Conservation (phyloP, 148 eudicot species). For the Nepenthes gracilis region DNA sequence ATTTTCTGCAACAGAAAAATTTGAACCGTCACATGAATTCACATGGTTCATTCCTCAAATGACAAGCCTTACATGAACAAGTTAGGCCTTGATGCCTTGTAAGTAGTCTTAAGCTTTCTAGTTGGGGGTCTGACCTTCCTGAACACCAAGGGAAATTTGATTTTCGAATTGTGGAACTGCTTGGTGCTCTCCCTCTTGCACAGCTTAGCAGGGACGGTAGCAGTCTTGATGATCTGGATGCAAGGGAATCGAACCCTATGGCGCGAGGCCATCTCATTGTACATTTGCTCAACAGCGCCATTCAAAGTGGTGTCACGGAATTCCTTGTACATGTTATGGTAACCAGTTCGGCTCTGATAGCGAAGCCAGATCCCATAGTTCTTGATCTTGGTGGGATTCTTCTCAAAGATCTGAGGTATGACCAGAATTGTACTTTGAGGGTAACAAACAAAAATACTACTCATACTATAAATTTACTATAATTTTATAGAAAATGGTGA, state of each 20-base stretch:
- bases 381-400: slow-evolving; percentile 70
- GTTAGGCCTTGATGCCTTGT: slow-evolving; percentile 45
- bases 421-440: not conserved
- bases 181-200: slow-evolving; percentile 82
- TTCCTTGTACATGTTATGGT: slow-evolving; percentile 95
- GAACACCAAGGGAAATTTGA: slow-evolving; percentile 75
- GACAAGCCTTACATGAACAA: slow-evolving; percentile 46
- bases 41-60: not conserved
- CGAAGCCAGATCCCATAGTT: slow-evolving; percentile 83
- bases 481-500: too few relatives aligned
- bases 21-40: not conserved
- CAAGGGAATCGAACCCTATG: slow-evolving; percentile 73
- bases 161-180: slow-evolving; percentile 62
- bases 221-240: slow-evolving; percentile 81
- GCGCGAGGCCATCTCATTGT: slow-evolving; percentile 95
- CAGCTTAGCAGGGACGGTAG: slow-evolving; percentile 63
- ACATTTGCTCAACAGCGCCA: slow-evolving; percentile 79
- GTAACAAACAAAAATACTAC: too few relatives aligned
- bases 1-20: too few relatives aligned
- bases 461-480: too few relatives aligned
- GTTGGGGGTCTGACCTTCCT: slow-evolving; percentile 10
- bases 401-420: slow-evolving; percentile 54
- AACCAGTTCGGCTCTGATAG: slow-evolving; percentile 76
- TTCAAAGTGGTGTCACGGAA: slow-evolving; percentile 75
- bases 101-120: slow-evolving; percentile 8